Base-by-base conservation (phyloP, 495 filamentous ascomycete species). In the Penicillium cinerascens region DNA sequence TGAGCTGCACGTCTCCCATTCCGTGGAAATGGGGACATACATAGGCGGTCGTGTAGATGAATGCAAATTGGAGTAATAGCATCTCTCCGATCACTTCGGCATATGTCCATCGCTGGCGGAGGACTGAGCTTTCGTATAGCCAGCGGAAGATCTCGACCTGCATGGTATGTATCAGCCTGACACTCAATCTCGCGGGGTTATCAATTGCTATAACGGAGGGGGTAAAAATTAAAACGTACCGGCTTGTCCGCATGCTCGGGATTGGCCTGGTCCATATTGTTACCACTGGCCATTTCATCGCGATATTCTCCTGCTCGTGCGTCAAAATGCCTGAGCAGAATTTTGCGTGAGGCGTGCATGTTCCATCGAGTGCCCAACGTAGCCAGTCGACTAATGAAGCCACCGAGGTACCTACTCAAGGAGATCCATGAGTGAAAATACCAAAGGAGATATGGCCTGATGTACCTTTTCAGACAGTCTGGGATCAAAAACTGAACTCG, bases 101-200 rank as follows among this genome's bases (percentile, higher is more conserved):
- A 16, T 65, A 65, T 13, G 18, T 59, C 62, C 62, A 62, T 52
- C 54, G 39, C 21, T 58, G 45, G 26, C 56, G 56, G 20, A 62
- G 23, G 1, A 59, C 20, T 3, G 49, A 62, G 48, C 38, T 49
- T 35, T 65, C 59, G 42, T 59, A 65, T 13, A 65, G 42, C 62
- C 62, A 65, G 17, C 49, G 53, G 38, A 65, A 65, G 13, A 65
- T 59, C 38, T 65, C 62, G 39, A 59, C 49, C 62, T 65, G n/a
- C n/a, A n/a, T n/a, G 22, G 26, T 22, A 2, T 10, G 0, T 1
- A 6, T 33, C 20, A 23, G 21, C 15, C 4, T 25, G 41, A 6
- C n/a, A n/a, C n/a, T n/a, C n/a, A n/a, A n/a, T n/a, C n/a, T n/a
- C n/a, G n/a, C n/a, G n/a, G n/a, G n/a, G n/a, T n/a, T n/a, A n/a